phyloP scores from a whole-genome alignment of 345 rosid genomes.

The Bruguiera gymnorhiza region DNA sequence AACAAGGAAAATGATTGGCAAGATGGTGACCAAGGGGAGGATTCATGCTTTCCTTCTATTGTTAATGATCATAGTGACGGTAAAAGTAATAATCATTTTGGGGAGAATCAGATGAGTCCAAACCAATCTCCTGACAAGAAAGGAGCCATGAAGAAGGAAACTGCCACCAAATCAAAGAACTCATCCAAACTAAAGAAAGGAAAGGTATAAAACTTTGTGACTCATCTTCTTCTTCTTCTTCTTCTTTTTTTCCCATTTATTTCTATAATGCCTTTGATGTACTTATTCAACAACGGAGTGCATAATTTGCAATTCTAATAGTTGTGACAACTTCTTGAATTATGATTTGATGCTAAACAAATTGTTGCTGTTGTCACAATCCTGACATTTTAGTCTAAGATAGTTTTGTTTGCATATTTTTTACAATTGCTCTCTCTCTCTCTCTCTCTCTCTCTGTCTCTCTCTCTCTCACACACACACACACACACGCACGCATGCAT shows the following conservation, averaged over 20 bases:
- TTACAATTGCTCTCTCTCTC: neutral
- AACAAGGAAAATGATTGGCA: slow-evolving; percentile 27
- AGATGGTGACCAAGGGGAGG: slow-evolving; percentile 24
- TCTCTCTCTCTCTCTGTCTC: too few relatives aligned
- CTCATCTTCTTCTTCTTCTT: neutral
- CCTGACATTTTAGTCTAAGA: neutral
- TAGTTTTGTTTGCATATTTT: neutral
- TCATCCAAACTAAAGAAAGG: slow-evolving; percentile 71
- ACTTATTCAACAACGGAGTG: too few relatives aligned
- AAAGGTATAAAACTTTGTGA: slow-evolving; percentile 44
- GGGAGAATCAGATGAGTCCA: slow-evolving; percentile 23
- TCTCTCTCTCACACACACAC: too few relatives aligned
- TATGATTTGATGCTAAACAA: neutral
- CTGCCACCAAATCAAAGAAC: slow-evolving; percentile 46
- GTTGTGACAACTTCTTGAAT: neutral
- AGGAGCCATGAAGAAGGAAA: slow-evolving; percentile 39
- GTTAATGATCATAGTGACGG: slow-evolving; percentile 25
- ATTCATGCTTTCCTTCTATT: slow-evolving; percentile 25
- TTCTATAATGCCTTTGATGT: too few relatives aligned
- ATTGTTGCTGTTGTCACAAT: neutral
- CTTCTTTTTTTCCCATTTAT: too few relatives aligned
- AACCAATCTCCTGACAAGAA: slow-evolving; percentile 33
- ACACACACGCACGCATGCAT: too few relatives aligned
- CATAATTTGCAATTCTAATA: too few relatives aligned
- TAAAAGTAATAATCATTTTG: slow-evolving; percentile 32